Evolutionary conservation across 192 early-diverging fungal species (phyloP).

Genomic region (Rhizophagus clarus): DNA sequence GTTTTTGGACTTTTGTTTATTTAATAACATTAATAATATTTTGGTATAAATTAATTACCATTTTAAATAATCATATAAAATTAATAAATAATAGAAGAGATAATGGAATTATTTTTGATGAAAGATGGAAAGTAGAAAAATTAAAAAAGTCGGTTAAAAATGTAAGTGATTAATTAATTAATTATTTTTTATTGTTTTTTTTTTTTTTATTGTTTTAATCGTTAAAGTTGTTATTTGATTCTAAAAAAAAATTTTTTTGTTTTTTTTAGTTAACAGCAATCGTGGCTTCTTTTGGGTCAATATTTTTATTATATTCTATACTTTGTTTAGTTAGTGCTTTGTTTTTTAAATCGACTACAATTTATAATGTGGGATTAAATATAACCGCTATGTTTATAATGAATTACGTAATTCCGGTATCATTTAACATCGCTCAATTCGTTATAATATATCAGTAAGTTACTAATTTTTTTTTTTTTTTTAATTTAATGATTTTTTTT

Average conservation of each 20-base stretch:
- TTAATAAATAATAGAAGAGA: neutral
- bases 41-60: conserved; percentile 8
- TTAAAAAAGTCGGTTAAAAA: neutral
- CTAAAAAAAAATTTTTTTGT: too few relatives aligned
- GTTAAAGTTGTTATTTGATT: too few relatives aligned
- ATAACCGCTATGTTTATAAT: neutral
- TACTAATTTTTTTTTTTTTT: neutral
- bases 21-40: neutral
- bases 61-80: conserved; percentile 18
- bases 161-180: neutral
- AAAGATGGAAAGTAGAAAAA: conserved; percentile 10
- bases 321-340: neutral
- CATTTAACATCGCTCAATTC: neutral
- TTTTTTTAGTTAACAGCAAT: neutral
- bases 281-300: neutral
- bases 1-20: neutral
- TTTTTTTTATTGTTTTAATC: too few relatives aligned
- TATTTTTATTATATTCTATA: neutral
- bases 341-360: neutral
- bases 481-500: too few relatives aligned
- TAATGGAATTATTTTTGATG: neutral
- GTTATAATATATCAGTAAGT: neutral
- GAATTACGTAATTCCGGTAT: neutral
- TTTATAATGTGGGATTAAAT: neutral
- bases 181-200: too few relatives aligned